Evolutionary conservation across 2,329 filamentous ascomycete species (phyloP).

Genomic region (Botrytis squamosa): DNA sequence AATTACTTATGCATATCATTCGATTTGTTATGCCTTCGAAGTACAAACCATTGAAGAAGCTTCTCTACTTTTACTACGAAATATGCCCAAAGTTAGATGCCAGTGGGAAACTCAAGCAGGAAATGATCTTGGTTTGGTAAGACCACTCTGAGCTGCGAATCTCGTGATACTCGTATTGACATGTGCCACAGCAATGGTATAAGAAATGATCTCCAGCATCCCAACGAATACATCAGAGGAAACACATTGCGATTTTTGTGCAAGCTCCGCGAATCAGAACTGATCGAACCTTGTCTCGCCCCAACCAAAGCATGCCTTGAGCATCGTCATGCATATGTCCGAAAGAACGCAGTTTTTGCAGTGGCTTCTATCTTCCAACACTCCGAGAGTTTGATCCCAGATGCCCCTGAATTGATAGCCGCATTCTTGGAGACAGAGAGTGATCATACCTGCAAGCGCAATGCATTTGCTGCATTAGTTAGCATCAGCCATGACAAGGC

Average conservation of each 20-base stretch:
- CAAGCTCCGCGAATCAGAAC: conserved; percentile 92
- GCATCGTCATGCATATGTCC: conserved; percentile 94
- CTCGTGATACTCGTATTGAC: not conserved
- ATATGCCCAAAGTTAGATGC: conserved; percentile 95
- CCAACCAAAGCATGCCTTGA: conserved; percentile 90
- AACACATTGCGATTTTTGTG: conserved; percentile 97
- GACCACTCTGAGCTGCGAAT: conserved; percentile 26
- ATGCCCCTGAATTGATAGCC: conserved; percentile 88
- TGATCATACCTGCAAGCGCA: conserved; percentile 95
- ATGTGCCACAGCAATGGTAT: conserved; percentile 79
- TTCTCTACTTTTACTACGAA: conserved; percentile 99
- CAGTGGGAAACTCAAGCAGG: conserved; percentile 93
- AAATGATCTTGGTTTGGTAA: conserved; percentile 99
- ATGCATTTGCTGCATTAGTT: conserved; percentile 88
- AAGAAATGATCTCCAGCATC: conserved; percentile 92
- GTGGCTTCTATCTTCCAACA: conserved; percentile 90
- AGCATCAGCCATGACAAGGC: conserved; percentile 94
- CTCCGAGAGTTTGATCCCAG: conserved; percentile 87
- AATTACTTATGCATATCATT: conserved; percentile 98
- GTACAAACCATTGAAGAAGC: conserved; percentile 94
- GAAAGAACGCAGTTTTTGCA: conserved; percentile 96
- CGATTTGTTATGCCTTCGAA: conserved; percentile 99
- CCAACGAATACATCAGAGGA: conserved; percentile 97
- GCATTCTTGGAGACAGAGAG: conserved; percentile 87
- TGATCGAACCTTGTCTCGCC: conserved; percentile 92